Conservation (phyloP, 1,284 basidiomycete genomes). For the Microbotryum lychnidis-dioicae region DNA sequence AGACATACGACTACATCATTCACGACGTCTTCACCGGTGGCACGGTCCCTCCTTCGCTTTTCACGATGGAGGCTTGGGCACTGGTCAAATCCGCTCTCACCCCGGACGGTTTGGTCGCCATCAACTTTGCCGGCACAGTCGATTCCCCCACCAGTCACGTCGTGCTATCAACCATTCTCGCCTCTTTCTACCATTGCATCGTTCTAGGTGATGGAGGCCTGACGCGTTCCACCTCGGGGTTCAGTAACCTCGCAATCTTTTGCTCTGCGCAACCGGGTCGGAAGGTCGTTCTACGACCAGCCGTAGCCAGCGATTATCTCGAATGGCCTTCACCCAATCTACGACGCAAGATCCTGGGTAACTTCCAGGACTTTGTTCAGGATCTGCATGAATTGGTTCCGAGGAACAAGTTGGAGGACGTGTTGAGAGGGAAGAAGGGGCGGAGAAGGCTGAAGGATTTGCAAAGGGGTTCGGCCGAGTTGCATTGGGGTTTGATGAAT, state of each 20-base stretch:
- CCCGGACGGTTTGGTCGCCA: conserved; percentile 64
- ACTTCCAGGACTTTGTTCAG: conserved; percentile 2
- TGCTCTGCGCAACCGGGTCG: conserved; percentile 10
- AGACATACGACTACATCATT: conserved; percentile 63
- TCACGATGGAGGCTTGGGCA: conserved; percentile 70
- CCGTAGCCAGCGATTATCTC: conserved; percentile 7
- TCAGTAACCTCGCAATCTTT: conserved; percentile 28
- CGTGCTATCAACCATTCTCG: conserved; percentile 58
- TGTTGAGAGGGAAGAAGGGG: neutral
- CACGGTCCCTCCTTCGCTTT: conserved; percentile 68
- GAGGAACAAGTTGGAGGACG: neutral
- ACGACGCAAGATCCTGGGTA: conserved; percentile 14
- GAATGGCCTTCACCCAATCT: conserved; percentile 6
- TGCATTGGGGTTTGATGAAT: too few relatives aligned
- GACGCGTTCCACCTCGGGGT: neutral
- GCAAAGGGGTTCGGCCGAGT: too few relatives aligned
- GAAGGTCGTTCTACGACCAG: conserved; percentile 7
- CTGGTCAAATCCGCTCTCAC: conserved; percentile 57
- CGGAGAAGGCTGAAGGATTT: conserved; percentile 2
- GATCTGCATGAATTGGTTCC: conserved; percentile 20
- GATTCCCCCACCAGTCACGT: conserved; percentile 56
- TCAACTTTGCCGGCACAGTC: conserved; percentile 66
- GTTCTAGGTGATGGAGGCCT: conserved; percentile 60
- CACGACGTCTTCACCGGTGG: conserved; percentile 92
- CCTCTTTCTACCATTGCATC: conserved; percentile 63